Percentiles rank a stretch among this genome's conserved stretches.
Conservation (phyloP, 495 filamentous ascomycete species). For the Daldinia concentrica region DNA sequence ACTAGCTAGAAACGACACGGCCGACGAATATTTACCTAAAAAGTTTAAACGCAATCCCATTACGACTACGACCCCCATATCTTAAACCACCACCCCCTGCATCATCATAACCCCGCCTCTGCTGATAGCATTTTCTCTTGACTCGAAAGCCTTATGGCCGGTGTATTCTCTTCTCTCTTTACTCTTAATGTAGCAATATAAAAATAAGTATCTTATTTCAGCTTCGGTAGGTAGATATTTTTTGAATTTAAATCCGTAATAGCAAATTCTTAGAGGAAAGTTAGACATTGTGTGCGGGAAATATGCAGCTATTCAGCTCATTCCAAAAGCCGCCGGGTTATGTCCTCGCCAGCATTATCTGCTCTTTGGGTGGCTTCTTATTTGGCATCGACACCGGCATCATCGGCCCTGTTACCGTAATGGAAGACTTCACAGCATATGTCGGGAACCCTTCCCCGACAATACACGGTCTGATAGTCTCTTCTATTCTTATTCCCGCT, state of each 20-base stretch:
- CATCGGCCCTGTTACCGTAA: conserved; percentile 71
- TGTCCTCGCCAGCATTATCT: conserved; percentile 34
- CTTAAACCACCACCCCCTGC: background rate
- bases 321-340: conserved; percentile 33
- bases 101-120: background rate
- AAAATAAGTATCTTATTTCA: background rate
- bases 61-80: background rate
- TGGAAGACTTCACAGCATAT: conserved; percentile 62
- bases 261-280: background rate
- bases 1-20: background rate
- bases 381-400: conserved; percentile 68
- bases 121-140: background rate
- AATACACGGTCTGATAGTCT: conserved; percentile 71
- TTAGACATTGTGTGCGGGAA: background rate
- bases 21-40: background rate
- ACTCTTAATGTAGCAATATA: background rate
- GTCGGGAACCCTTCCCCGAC: conserved; percentile 66
- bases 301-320: conserved; percentile 6
- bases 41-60: background rate
- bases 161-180: background rate
- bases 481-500: conserved; percentile 70
- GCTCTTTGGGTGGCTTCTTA: conserved; percentile 40
- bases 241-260: background rate
- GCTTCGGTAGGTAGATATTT: background rate
- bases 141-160: background rate